A percentile compares a stretch with the other conserved stretches of the same genome.
Evolutionary conservation across 1,139 yeast genomes (phyloP).

Genomic region (Kurtzmaniella quercitrusa): DNA sequence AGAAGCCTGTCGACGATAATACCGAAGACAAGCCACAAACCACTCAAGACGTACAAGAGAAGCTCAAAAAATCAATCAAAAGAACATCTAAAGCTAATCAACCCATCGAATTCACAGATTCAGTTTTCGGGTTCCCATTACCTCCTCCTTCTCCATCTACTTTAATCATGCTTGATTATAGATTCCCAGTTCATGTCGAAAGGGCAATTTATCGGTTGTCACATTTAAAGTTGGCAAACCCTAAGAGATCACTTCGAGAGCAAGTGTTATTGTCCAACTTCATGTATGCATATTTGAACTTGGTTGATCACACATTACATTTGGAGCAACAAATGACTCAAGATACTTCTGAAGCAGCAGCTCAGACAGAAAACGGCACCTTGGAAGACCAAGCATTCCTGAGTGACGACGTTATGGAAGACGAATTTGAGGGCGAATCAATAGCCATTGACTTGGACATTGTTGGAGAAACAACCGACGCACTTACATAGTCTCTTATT

Average conservation of each 20-base stretch:
- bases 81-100: slow-evolving; percentile 53
- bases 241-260: slow-evolving; percentile 83
- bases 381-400: slow-evolving; percentile 8
- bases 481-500: not conserved
- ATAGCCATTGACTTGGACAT: slow-evolving; percentile 18
- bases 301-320: slow-evolving; percentile 85
- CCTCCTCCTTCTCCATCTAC: slow-evolving; percentile 78
- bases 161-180: slow-evolving; percentile 70
- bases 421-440: slow-evolving; percentile 12
- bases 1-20: slow-evolving; percentile 5
- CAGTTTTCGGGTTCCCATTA: slow-evolving; percentile 81
- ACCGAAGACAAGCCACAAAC: slow-evolving; percentile 22
- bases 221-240: slow-evolving; percentile 89
- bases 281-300: slow-evolving; percentile 93
- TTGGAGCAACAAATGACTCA: slow-evolving; percentile 49
- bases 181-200: slow-evolving; percentile 93
- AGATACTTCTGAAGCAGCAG: slow-evolving; percentile 11
- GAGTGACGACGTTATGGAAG: slow-evolving; percentile 11
- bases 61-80: slow-evolving; percentile 40
- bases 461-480: slow-evolving; percentile 4
- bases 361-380: slow-evolving; percentile 9
- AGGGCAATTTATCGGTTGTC: slow-evolving; percentile 90
- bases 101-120: slow-evolving; percentile 72
- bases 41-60: slow-evolving; percentile 43
- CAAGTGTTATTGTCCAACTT: slow-evolving; percentile 91